phyloP scores from a whole-genome alignment of 2,329 filamentous ascomycete genomes.

The Colletotrichum cereale region DNA sequence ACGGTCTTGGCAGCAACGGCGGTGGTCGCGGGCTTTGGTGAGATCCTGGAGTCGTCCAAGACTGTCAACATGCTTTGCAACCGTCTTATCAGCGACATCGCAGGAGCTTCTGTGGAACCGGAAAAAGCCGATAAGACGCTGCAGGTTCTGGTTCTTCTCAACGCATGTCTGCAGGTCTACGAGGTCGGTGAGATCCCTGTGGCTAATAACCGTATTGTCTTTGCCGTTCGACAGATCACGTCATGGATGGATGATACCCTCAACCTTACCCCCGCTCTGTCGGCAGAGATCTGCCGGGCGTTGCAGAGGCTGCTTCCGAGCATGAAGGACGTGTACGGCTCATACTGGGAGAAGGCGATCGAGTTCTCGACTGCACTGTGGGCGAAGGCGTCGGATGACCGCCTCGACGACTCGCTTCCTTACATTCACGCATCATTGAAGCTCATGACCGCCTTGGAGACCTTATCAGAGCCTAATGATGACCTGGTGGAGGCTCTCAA shows the following conservation, averaged over 20 bases:
- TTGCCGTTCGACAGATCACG: slow-evolving; percentile 83
- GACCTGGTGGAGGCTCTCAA: slow-evolving; percentile 83
- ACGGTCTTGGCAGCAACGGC: slow-evolving; percentile 64
- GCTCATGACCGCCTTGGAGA: slow-evolving; percentile 73
- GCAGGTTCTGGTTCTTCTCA: slow-evolving; percentile 65
- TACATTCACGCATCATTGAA: slow-evolving; percentile 80
- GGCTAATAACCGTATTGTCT: slow-evolving; percentile 78
- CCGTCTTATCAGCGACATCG: slow-evolving; percentile 71
- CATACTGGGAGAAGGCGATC: slow-evolving; percentile 82
- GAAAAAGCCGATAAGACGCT: slow-evolving; percentile 63
- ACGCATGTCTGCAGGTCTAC: slow-evolving; percentile 65
- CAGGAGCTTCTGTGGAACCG: slow-evolving; percentile 58
- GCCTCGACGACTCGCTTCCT: slow-evolving; percentile 65
- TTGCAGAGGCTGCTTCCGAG: slow-evolving; percentile 75
- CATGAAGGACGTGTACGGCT: slow-evolving; percentile 86
- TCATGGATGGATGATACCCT: slow-evolving; percentile 73
- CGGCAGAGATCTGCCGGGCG: slow-evolving; percentile 66
- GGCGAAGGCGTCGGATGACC: slow-evolving; percentile 59
- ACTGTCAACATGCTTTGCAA: slow-evolving; percentile 67
- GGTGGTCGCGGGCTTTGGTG: slow-evolving; percentile 64
- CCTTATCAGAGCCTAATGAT: slow-evolving; percentile 82
- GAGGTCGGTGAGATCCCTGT: slow-evolving; percentile 66
- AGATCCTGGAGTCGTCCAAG: slow-evolving; percentile 62
- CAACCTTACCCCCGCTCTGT: slow-evolving; percentile 57
- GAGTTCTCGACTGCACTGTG: slow-evolving; percentile 71